phyloP scores from a whole-genome alignment of 805 yeast species.

The Zygotorulaspora danielsina region DNA sequence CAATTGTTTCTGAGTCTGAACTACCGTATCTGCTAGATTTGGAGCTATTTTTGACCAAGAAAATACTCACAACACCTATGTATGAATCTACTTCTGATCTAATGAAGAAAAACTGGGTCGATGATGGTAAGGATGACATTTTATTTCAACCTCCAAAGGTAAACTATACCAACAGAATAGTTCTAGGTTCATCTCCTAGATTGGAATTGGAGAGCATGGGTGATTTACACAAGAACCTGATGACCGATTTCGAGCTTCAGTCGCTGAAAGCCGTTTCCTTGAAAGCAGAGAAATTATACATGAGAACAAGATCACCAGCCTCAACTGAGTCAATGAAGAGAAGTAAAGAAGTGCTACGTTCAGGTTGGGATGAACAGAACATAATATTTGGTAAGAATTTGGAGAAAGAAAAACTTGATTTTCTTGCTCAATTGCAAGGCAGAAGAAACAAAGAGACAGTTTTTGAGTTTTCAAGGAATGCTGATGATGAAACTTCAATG shows the following conservation, averaged over 20 bases:
- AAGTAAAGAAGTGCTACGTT: slow-evolving; percentile 66
- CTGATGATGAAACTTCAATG: slow-evolving; percentile 65
- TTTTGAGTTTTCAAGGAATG: slow-evolving; percentile 74
- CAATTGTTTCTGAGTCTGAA: slow-evolving; percentile 79
- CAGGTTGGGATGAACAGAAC: slow-evolving; percentile 90
- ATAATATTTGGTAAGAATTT: slow-evolving; percentile 69
- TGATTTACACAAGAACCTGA: slow-evolving; percentile 63
- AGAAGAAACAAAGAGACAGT: slow-evolving; percentile 83
- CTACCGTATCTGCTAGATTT: slow-evolving; percentile 86
- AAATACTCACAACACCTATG: slow-evolving; percentile 66
- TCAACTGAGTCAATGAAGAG: slow-evolving; percentile 82
- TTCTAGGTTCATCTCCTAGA: slow-evolving; percentile 81
- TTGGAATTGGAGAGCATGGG: slow-evolving; percentile 60
- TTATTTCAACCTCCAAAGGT: slow-evolving; percentile 50
- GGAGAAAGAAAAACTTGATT: slow-evolving; percentile 67
- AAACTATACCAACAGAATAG: slow-evolving; percentile 69
- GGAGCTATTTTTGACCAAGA: slow-evolving; percentile 83
- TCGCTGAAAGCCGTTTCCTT: slow-evolving; percentile 64
- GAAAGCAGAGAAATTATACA: slow-evolving; percentile 84
- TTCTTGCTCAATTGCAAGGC: slow-evolving; percentile 66
- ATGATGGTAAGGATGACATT: slow-evolving; percentile 38
- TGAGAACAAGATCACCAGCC: slow-evolving; percentile 81
- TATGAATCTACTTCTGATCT: slow-evolving; percentile 57
- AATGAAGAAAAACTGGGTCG: slow-evolving; percentile 44
- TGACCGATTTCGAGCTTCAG: slow-evolving; percentile 66